These are phyloP conservation scores for Gamarada debralockiae DNA, from an alignment of 495 filamentous ascomycete genomes.

Conservation along the genomic window DNA sequence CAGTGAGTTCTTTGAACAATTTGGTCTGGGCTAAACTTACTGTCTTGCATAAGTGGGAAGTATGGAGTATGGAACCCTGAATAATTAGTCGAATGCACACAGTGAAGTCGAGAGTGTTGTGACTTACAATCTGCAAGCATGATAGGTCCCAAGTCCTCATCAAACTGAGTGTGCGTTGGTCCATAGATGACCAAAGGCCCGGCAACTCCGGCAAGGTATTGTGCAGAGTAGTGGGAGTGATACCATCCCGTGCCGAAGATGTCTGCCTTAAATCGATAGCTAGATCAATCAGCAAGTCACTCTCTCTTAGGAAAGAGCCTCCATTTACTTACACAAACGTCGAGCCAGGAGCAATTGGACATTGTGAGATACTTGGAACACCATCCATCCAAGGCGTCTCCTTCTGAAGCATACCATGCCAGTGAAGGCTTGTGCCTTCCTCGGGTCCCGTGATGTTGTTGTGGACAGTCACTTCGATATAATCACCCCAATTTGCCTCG, in stretches of 20 bases:
- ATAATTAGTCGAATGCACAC: slow-evolving; percentile 23
- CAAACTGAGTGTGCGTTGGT: background rate
- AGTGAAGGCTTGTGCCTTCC: slow-evolving; percentile 28
- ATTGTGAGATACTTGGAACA: slow-evolving; percentile 39
- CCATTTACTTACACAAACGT: no score
- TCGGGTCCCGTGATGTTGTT: slow-evolving; percentile 7
- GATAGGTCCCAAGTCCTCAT: background rate
- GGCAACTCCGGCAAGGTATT: slow-evolving; percentile 31
- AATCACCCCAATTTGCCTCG: slow-evolving; percentile 35
- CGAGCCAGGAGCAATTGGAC: slow-evolving; percentile 36
- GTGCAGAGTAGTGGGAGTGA: slow-evolving; percentile 27
- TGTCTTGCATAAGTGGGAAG: background rate
- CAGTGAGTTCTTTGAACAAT: no score
- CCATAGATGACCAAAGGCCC: background rate
- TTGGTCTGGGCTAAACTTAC: no score
- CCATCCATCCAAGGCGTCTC: slow-evolving; percentile 29
- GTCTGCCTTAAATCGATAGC: slow-evolving; percentile 43
- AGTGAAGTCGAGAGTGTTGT: background rate
- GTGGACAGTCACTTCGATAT: slow-evolving; percentile 28
- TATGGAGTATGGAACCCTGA: slow-evolving; percentile 1
- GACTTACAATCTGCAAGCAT: background rate
- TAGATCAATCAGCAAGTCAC: no score
- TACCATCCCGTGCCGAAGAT: slow-evolving; percentile 59
- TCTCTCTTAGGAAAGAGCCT: no score
- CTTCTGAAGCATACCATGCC: slow-evolving; percentile 33